Conservation (phyloP, 371 early-diverging fungal genomes). For the Thermomucor indicae-seudaticae region DNA sequence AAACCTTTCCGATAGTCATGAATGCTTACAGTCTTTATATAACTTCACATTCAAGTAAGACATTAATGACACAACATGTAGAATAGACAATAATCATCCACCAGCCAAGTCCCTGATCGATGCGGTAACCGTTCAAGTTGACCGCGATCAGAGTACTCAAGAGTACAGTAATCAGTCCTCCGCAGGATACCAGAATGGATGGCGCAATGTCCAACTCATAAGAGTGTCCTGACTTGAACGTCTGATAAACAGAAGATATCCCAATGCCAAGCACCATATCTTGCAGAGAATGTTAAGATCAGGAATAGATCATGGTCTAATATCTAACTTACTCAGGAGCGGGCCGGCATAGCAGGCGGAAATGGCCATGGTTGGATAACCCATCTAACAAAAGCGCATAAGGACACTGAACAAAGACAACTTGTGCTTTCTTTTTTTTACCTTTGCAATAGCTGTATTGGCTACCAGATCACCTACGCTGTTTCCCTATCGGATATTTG, state of each 20-base stretch:
- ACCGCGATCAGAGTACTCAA: conserved; percentile 50
- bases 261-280: conserved; percentile 78
- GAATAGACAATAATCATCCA: conserved; percentile 52
- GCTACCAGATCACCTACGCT: conserved; percentile 82
- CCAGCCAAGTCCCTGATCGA: conserved; percentile 46
- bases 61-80: conserved; percentile 43
- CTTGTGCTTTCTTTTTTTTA: conserved; percentile 1
- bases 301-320: not conserved
- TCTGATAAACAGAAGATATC: conserved; percentile 59
- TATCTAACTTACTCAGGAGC: conserved; percentile 55
- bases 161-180: conserved; percentile 48
- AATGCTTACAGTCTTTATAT: too few species aligned
- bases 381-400: too few species aligned
- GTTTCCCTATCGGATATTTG: conserved; percentile 64
- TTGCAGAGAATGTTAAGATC: conserved; percentile 3
- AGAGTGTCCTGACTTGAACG: conserved; percentile 33
- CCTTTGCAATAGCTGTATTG: conserved; percentile 78
- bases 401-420: too few species aligned
- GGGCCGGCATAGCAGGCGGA: conserved; percentile 86
- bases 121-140: conserved; percentile 41
- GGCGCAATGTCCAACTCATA: conserved; percentile 49
- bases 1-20: too few species aligned
- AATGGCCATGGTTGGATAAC: conserved; percentile 82
- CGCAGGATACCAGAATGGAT: conserved; percentile 51
- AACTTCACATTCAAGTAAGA: conserved; percentile 41